Evolutionary conservation across 352 stramenopile species (phyloP).

Genomic region (Globisporangium perplexum): DNA sequence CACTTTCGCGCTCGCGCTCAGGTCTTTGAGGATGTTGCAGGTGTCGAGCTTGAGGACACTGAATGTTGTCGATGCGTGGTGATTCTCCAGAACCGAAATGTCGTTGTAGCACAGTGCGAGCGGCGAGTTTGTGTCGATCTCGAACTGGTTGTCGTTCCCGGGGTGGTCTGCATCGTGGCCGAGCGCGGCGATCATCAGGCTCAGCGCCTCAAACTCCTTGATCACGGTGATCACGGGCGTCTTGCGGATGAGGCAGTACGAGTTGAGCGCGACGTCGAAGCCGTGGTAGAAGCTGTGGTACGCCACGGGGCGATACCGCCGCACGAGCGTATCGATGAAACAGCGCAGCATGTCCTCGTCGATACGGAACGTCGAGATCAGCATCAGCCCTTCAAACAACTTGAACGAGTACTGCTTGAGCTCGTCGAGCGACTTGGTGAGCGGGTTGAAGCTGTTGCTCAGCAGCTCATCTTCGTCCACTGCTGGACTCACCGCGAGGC

Average conservation of each 20-base stretch:
- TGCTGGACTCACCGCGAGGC: slow-evolving; percentile 36
- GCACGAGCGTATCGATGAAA: slow-evolving; percentile 54
- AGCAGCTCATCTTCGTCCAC: slow-evolving; percentile 40
- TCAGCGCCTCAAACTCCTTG: slow-evolving; percentile 70
- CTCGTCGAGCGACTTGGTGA: slow-evolving; percentile 51
- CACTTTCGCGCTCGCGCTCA: slow-evolving; percentile 37
- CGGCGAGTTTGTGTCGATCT: slow-evolving; percentile 69
- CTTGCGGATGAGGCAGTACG: slow-evolving; percentile 55
- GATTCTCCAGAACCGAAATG: slow-evolving; percentile 85
- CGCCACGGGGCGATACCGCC: slow-evolving; percentile 57
- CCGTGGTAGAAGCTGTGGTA: slow-evolving; percentile 88
- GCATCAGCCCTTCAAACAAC: slow-evolving; percentile 54
- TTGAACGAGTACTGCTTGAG: slow-evolving; percentile 52
- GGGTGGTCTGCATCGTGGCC: slow-evolving; percentile 87
- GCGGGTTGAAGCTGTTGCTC: slow-evolving; percentile 44
- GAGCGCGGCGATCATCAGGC: slow-evolving; percentile 73
- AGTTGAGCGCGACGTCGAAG: slow-evolving; percentile 68
- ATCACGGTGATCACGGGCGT: slow-evolving; percentile 53
- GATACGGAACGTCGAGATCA: slow-evolving; percentile 69
- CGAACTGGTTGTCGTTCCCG: slow-evolving; percentile 88
- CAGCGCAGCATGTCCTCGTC: slow-evolving; percentile 29
- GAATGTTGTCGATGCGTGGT: slow-evolving; percentile 81
- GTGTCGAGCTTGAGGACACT: slow-evolving; percentile 29
- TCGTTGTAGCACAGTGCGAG: slow-evolving; percentile 89
- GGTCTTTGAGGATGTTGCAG: slow-evolving; percentile 54